Evolutionary conservation across 345 rosid species (phyloP).

Genomic region (Salix arbutifolia): DNA sequence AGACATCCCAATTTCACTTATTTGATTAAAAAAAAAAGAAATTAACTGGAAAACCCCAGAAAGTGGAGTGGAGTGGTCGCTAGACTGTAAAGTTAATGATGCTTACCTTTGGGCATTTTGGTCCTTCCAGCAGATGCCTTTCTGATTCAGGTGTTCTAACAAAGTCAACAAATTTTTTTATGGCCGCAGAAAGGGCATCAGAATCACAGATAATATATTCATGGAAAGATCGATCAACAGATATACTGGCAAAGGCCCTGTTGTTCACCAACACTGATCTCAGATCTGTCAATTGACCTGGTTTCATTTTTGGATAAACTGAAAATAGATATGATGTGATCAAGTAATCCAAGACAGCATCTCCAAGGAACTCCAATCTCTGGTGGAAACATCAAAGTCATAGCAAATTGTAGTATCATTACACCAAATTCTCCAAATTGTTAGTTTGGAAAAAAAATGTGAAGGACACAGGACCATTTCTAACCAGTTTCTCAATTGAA

Average conservation of each 20-base stretch:
- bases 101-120: constrained; percentile 81
- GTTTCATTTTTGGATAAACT: constrained; percentile 73
- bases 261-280: constrained; percentile 73
- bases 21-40: no score
- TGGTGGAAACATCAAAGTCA: constrained; percentile 29
- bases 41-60: no score
- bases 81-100: not conserved
- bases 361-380: constrained; percentile 99
- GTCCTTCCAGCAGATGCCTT: constrained; percentile 44
- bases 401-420: constrained; percentile 15
- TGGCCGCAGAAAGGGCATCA: constrained; percentile 43
- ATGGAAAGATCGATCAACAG: constrained; percentile 57
- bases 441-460: constrained; percentile 2
- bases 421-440: constrained; percentile 6
- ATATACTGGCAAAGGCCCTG: constrained; percentile 70
- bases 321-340: constrained; percentile 81
- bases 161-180: constrained; percentile 50
- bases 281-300: constrained; percentile 91
- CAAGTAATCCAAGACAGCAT: constrained; percentile 89
- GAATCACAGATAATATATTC: constrained; percentile 60
- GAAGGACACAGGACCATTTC: not conserved
- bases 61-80: no score
- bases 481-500: not conserved
- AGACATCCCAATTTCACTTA: no score
- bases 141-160: constrained; percentile 31